A percentile compares a stretch with the other conserved stretches of the same genome.
Conservation (phyloP, 2,329 filamentous ascomycete genomes). For the Aureobasidium uvarum region DNA sequence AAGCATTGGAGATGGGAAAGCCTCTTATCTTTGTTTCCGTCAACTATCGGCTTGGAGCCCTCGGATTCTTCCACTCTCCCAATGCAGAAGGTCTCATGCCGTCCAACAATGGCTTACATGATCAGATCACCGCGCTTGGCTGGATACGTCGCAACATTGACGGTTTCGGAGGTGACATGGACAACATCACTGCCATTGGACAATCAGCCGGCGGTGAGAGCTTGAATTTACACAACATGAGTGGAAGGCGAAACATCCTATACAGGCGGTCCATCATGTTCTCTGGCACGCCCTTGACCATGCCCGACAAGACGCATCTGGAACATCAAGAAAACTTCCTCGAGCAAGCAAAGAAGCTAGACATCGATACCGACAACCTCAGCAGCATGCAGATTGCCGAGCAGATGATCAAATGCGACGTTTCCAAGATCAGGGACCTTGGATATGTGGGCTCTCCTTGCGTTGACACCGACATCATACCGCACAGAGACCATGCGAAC, state of each 20-base stretch:
- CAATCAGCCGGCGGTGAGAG: constrained; percentile 30
- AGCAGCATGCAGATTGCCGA: constrained; percentile 25
- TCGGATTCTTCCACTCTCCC: constrained; percentile 28
- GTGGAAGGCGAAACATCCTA: constrained; percentile 4
- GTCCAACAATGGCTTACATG: constrained; percentile 53
- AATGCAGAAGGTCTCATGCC: constrained; percentile 25
- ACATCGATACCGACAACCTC: constrained; percentile 5
- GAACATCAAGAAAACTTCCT: constrained; percentile 29
- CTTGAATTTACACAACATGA: constrained; percentile 28
- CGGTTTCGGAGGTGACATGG: constrained; percentile 49
- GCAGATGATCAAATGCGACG: constrained; percentile 26
- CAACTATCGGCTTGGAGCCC: constrained; percentile 28
- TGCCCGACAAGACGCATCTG: constrained; percentile 28
- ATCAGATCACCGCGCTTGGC: constrained; percentile 54
- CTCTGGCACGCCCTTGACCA: constrained; percentile 28
- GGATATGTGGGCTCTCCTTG: constrained; percentile 28
- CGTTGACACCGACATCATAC: constrained; percentile 26
- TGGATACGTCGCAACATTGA: constrained; percentile 54
- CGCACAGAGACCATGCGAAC: constrained; percentile 26
- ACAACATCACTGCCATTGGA: constrained; percentile 29
- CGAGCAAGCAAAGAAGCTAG: constrained; percentile 27
- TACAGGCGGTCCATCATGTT: constrained; percentile 30
- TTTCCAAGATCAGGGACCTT: constrained; percentile 28
- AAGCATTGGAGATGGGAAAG: constrained; percentile 20
- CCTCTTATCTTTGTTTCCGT: constrained; percentile 26